Evolutionary conservation across 805 yeast species (phyloP), one percentile per base, ranked within the genome.

Genomic region (Ogataea pini): DNA sequence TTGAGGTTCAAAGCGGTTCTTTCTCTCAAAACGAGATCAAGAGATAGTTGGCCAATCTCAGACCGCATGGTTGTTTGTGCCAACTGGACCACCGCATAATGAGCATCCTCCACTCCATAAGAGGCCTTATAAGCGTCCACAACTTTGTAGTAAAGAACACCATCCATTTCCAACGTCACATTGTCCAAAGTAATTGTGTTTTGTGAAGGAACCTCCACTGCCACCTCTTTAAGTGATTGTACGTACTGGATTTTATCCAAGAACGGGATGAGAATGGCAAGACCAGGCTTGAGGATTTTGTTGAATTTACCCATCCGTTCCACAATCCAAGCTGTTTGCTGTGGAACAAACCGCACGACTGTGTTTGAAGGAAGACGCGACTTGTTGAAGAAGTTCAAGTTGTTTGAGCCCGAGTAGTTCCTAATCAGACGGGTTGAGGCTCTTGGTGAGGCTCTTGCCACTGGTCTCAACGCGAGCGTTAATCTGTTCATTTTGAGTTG

Each of bases 1-100:
- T 86, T 85, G 55, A 68, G 66, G 67, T 88, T 88, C 57, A 88
- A 75, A 27, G 77, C 62, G 62, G 85, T 91, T 65, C 96, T 77
- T 65, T 88, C 96, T 51, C 81, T 76, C 56, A 88, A 73, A 14
- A 87, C 95, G 40, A 83, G 80, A 64, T 89, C 96, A 58, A 88
- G 75, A 2, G 90, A 76, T 72, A 88, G 71, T 55, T 86, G 88
- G 43, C 96, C 96, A 61, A 88, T 88, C 65, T 88, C 96, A 1
- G 89, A 82, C 60, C 96, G 75, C 96, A 88, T 88, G 12, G 96
- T 86, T 9, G 96, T 89, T 65, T 88, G 96, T 0, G 96, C 96
- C 55, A 89, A 76, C 67, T 89, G 96, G 34, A 86, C 75, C 46
- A 89, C 82, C 32, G 96, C 96, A 64, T 85, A 89, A 61, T 84